Base-by-base conservation (phyloP, 2,329 filamentous ascomycete species). In the Aspergillus calidoustus region DNA sequence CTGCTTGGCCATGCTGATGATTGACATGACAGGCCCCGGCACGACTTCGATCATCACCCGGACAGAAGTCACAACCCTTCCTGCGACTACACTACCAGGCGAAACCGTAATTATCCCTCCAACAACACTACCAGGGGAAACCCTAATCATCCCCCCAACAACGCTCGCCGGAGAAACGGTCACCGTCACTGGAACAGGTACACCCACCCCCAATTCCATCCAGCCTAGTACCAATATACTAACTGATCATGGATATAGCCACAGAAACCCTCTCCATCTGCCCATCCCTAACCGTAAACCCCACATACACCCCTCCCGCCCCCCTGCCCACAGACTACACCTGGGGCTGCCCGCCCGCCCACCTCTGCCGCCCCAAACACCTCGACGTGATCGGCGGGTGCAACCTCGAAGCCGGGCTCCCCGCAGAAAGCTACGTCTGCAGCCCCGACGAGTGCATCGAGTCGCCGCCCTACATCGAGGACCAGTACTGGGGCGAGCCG, bases 291-390 rank as follows among this genome's bases (percentile, higher is more conserved):
- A 68, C 64, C 4, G 57, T 62, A 34, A 76, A 76, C 43, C 72
- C 73, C 13, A 74, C 72, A 0, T 77, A 69, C 56, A 75, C 70
- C 1, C 70, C 72, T 4, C 8, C 57, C 0, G 54, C 59, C 5
- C 66, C 69, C 0, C 67, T 71, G 11, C 74, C 74, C 3, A 66
- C 62, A 2, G 66, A 76, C 64, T 74, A 71, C 58, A 62, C 67
- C 28, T 74, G 71, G 76, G 79, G 79, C 34, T 81, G 79, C 61
- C 71, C 73, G 19, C 79, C 79, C n/a, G 77, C 77, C 7, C 75
- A 68, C 46, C 69, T 81, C 28, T 81, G 79, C 61, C 72, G 68
- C 38, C 77, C 78, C 6, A 67, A 62, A 3, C 75, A 73, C 44
- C 54, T 46, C 7, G 63, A 64, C 4, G 58, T 51, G 13, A 68